These are phyloP conservation scores for Apiospora malaysiana DNA, from an alignment of 2,329 filamentous ascomycete species.

Conservation along the genomic window DNA sequence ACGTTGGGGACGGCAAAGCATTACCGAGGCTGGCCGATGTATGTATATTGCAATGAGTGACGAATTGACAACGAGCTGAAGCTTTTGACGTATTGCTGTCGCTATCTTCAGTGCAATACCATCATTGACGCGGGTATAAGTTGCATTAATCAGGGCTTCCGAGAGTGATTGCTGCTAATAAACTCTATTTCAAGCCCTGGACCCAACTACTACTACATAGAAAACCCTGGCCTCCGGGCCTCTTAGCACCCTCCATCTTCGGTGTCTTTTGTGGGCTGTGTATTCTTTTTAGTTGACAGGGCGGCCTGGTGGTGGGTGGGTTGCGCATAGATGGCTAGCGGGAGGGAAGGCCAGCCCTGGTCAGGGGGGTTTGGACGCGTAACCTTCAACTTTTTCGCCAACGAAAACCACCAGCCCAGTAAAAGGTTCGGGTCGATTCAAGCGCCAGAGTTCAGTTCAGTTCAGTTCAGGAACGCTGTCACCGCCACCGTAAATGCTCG, in stretches of 20 bases:
- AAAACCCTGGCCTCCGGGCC: constrained; percentile 6
- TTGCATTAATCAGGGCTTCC: constrained; percentile 15
- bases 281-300: neutral
- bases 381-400: neutral
- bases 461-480: constrained; percentile 1
- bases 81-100: neutral
- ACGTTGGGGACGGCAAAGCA: neutral
- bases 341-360: neutral
- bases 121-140: neutral
- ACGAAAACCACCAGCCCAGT: neutral
- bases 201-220: too few species aligned
- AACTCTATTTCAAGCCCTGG: constrained; percentile 9
- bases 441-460: neutral
- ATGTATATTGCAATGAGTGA: neutral
- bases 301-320: neutral
- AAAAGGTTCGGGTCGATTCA: neutral
- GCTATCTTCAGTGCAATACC: constrained; percentile 5
- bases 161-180: constrained; percentile 16
- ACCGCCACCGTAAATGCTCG: neutral
- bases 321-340: constrained; percentile 1
- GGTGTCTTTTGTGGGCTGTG: neutral
- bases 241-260: neutral
- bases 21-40: neutral
- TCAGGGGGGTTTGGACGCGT: neutral
- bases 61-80: neutral